These are phyloP conservation scores for Rhizopogon vulgaris DNA, from an alignment of 768 basidiomycete species.

Conservation along the genomic window DNA sequence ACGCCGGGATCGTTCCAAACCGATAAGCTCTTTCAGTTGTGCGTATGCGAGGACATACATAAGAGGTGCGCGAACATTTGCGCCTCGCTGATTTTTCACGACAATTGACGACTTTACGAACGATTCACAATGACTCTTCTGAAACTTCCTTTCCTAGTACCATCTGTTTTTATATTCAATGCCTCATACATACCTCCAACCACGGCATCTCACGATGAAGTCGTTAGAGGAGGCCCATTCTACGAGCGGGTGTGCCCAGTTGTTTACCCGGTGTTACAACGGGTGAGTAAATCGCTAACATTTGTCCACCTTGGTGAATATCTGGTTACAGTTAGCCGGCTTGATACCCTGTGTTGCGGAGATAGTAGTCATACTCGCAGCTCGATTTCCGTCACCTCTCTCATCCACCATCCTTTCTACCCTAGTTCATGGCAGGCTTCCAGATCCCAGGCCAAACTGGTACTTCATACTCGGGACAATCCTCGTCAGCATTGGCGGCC, in stretches of 20 bases:
- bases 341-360: conserved; percentile 26
- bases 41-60: background rate
- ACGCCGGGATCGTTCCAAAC: background rate
- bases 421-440: conserved; percentile 14
- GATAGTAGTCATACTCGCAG: conserved; percentile 14
- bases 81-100: background rate
- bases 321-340: conserved; percentile 14
- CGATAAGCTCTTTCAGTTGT: background rate
- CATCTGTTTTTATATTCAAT: conserved; percentile 24
- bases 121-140: conserved; percentile 11
- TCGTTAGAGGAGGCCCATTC: conserved; percentile 10
- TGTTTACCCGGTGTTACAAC: conserved; percentile 16
- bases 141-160: conserved; percentile 17
- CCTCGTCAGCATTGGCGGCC: conserved; percentile 20
- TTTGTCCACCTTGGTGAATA: conserved; percentile 1
- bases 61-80: background rate
- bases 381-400: conserved; percentile 8
- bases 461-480: conserved; percentile 26
- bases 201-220: conserved; percentile 17
- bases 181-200: conserved; percentile 17
- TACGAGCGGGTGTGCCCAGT: conserved; percentile 18
- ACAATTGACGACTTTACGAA: background rate
- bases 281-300: conserved; percentile 9
- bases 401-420: conserved; percentile 18
- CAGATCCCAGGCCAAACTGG: conserved; percentile 14